phyloP scores from a whole-genome alignment of 2,329 filamentous ascomycete species.

The Penicillium crustosum region DNA sequence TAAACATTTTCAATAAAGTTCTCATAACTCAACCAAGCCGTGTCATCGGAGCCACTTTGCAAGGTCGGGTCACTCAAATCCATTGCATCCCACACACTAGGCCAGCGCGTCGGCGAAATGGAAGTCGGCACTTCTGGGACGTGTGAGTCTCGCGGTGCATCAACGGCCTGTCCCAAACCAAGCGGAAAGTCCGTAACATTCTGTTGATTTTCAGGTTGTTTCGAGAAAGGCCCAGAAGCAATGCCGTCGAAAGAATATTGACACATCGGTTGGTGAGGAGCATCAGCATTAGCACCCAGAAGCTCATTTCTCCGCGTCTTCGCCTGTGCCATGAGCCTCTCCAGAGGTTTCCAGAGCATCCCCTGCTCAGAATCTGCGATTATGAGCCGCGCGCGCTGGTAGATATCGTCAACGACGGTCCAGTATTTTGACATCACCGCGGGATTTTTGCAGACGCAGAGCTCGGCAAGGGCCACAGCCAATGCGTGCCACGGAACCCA shows the following conservation, averaged over 20 bases:
- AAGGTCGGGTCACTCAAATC: constrained; percentile 17
- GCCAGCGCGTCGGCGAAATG: constrained; percentile 15
- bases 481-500: constrained; percentile 38
- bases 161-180: not conserved
- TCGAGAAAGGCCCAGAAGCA: not conserved
- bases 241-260: not conserved
- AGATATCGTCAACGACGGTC: constrained; percentile 27
- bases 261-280: not conserved
- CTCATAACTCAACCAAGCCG: constrained; percentile 31
- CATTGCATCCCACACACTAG: constrained; percentile 29
- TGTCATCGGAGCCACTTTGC: constrained; percentile 13
- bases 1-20: constrained; percentile 31
- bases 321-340: constrained; percentile 32
- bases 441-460: constrained; percentile 33
- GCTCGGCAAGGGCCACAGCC: constrained; percentile 33
- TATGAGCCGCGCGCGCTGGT: constrained; percentile 22
- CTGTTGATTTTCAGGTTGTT: not conserved
- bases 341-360: constrained; percentile 33
- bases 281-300: constrained; percentile 2
- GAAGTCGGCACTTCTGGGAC: not conserved
- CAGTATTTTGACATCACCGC: constrained; percentile 23
- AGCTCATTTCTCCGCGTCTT: constrained; percentile 17
- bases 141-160: not conserved
- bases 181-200: not conserved
- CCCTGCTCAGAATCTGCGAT: constrained; percentile 31